Evolutionary conservation across 208 protist species (phyloP).

Genomic region (Spongospora subterranea): DNA sequence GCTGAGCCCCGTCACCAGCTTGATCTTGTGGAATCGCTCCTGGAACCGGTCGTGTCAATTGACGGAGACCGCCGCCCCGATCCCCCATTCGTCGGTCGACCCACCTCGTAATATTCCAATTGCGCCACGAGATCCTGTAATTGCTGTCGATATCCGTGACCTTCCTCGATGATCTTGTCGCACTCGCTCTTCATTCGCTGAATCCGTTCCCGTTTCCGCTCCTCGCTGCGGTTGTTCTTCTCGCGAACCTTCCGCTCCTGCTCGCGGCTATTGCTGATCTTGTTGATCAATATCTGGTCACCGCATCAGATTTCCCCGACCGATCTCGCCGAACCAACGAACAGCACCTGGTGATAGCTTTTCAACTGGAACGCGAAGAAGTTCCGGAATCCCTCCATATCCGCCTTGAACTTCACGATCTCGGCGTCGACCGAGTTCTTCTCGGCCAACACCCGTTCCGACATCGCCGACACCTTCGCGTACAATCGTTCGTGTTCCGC

Average conservation of each 20-base stretch:
- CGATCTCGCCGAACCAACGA: neutral
- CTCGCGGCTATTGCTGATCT: conserved; percentile 53
- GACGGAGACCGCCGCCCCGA: neutral
- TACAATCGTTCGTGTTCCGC: conserved; percentile 57
- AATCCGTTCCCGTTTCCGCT: conserved; percentile 44
- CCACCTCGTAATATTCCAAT: conserved; percentile 28
- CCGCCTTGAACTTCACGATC: conserved; percentile 59
- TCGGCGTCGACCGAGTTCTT: conserved; percentile 53
- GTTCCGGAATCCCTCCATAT: conserved; percentile 57
- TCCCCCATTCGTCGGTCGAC: neutral
- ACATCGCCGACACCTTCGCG: conserved; percentile 49
- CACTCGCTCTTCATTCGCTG: conserved; percentile 48
- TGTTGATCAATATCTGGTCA: conserved; percentile 33
- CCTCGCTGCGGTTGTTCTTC: conserved; percentile 57
- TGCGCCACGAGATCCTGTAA: conserved; percentile 35
- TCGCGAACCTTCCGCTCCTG: conserved; percentile 51
- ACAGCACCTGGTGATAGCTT: conserved; percentile 54
- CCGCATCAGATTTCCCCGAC: neutral
- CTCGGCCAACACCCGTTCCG: conserved; percentile 50
- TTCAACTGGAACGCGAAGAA: conserved; percentile 56
- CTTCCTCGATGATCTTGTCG: conserved; percentile 58
- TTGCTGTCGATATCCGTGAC: conserved; percentile 18
- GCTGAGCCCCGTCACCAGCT: conserved; percentile 56
- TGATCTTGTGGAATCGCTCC: conserved; percentile 56
- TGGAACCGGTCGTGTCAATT: neutral